Percentiles rank a stretch among this genome's conserved stretches.
phyloP scores from a whole-genome alignment of 495 filamentous ascomycete genomes.

The Jackrogersella multiformis region DNA sequence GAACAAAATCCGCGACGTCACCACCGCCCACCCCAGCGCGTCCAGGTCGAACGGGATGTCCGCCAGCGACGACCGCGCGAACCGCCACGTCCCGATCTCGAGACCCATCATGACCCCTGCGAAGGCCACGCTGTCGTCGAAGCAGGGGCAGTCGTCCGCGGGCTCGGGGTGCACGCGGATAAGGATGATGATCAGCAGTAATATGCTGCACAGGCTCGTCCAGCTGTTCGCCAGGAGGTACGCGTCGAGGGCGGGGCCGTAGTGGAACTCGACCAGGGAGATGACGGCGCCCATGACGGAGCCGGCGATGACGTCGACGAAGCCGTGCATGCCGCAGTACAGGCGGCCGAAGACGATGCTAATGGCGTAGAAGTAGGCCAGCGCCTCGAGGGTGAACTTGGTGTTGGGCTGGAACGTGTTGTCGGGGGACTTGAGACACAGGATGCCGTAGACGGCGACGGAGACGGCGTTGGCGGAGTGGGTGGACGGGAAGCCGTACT shows the following conservation, averaged over 20 bases:
- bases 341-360: constrained; percentile 90
- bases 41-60: constrained; percentile 66
- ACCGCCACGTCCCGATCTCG: constrained; percentile 83
- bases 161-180: constrained; percentile 95
- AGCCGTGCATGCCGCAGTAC: constrained; percentile 99
- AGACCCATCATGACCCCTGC: constrained; percentile 86
- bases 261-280: constrained; percentile 75
- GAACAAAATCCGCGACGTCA: constrained; percentile 71
- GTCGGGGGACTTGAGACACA: constrained; percentile 67
- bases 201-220: constrained; percentile 65
- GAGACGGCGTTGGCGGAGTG: constrained; percentile 98
- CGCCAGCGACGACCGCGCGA: constrained; percentile 66
- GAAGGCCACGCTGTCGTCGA: constrained; percentile 95
- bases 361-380: constrained; percentile 83
- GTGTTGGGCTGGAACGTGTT: constrained; percentile 60
- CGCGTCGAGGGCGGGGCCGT: constrained; percentile 70
- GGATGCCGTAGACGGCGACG: constrained; percentile 83
- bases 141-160: constrained; percentile 96
- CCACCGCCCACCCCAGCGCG: constrained; percentile 67
- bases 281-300: constrained; percentile 73
- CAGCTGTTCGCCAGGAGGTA: constrained; percentile 68
- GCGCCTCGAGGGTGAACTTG: constrained; percentile 66
- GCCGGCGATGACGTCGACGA: constrained; percentile 87
- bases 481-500: constrained; percentile 97
- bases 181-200: constrained; percentile 72